phyloP scores from a whole-genome alignment of 179 eudicot species.

The Corrigiola litoralis region DNA sequence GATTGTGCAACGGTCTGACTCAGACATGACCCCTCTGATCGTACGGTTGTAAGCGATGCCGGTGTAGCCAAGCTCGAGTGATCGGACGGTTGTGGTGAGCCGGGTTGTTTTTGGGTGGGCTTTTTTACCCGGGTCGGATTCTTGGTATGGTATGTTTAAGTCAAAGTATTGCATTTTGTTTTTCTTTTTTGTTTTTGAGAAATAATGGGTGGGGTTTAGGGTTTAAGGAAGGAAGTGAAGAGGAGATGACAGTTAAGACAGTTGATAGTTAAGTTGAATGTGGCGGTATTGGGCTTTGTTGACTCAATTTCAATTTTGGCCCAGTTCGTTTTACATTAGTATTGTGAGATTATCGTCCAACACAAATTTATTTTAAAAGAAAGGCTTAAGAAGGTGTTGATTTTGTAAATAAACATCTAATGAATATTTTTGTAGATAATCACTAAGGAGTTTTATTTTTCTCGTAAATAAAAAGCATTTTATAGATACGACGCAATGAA shows the following conservation, averaged over 20 bases:
- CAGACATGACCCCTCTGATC: constrained; percentile 70
- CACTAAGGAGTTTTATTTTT: neutral
- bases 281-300: neutral
- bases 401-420: no score
- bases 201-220: constrained; percentile 21
- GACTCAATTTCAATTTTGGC: no score
- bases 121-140: constrained; percentile 26
- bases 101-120: constrained; percentile 50
- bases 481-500: neutral
- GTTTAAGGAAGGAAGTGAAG: constrained; percentile 14
- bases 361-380: no score
- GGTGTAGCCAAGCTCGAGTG: constrained; percentile 77
- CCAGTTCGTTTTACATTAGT: no score
- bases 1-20: constrained; percentile 66
- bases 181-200: neutral
- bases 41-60: constrained; percentile 77
- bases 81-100: no score
- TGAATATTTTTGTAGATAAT: neutral
- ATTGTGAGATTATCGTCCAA: no score
- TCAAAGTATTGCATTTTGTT: constrained; percentile 69
- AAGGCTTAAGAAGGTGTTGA: neutral
- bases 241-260: neutral
- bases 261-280: neutral
- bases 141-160: constrained; percentile 48
- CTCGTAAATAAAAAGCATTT: neutral